Conservation (phyloP, 345 rosid species). For the Limnanthes douglasii region DNA sequence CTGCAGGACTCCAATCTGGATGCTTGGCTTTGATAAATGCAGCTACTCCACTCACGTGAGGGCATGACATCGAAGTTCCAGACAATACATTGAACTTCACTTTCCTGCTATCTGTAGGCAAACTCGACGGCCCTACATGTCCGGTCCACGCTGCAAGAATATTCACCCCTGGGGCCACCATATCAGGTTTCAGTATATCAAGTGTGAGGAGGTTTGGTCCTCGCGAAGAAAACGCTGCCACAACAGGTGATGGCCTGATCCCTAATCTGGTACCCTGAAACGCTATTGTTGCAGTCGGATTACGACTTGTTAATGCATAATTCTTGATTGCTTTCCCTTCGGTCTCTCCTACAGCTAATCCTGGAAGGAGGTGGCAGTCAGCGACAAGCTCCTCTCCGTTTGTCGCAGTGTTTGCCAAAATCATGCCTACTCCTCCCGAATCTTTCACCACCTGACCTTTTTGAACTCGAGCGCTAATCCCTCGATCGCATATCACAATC, state of each 20-base stretch:
- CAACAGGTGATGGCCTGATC: slow-evolving; percentile 52
- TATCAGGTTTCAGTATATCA: slow-evolving; percentile 58
- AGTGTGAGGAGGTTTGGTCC: slow-evolving; percentile 47
- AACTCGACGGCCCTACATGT: slow-evolving; percentile 57
- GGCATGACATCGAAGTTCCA: slow-evolving; percentile 94
- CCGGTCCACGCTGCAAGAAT: slow-evolving; percentile 73
- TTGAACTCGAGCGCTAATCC: slow-evolving; percentile 42
- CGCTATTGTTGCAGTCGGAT: slow-evolving; percentile 31
- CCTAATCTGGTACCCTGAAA: slow-evolving; percentile 44
- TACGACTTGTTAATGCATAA: slow-evolving; percentile 25
- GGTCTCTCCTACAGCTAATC: slow-evolving; percentile 65
- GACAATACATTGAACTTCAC: slow-evolving; percentile 74
- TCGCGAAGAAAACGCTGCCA: slow-evolving; percentile 66
- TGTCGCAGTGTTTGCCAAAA: slow-evolving; percentile 41
- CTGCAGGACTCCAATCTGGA: slow-evolving; percentile 91
- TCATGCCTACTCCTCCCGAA: slow-evolving; percentile 61
- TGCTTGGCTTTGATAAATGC: slow-evolving; percentile 80
- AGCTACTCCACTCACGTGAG: slow-evolving; percentile 88
- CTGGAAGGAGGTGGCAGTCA: slow-evolving; percentile 72
- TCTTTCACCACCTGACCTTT: slow-evolving; percentile 53
- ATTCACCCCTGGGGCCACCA: slow-evolving; percentile 66
- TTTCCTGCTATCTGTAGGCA: slow-evolving; percentile 48
- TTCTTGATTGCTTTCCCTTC: slow-evolving; percentile 60
- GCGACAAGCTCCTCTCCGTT: slow-evolving; percentile 94
- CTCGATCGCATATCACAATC: slow-evolving; percentile 66